A percentile compares a stretch with the other conserved stretches of the same genome.
These are phyloP conservation scores for Triticum turgidum DNA, from an alignment of 176 grass and related monocot genomes.

Conservation along the genomic window DNA sequence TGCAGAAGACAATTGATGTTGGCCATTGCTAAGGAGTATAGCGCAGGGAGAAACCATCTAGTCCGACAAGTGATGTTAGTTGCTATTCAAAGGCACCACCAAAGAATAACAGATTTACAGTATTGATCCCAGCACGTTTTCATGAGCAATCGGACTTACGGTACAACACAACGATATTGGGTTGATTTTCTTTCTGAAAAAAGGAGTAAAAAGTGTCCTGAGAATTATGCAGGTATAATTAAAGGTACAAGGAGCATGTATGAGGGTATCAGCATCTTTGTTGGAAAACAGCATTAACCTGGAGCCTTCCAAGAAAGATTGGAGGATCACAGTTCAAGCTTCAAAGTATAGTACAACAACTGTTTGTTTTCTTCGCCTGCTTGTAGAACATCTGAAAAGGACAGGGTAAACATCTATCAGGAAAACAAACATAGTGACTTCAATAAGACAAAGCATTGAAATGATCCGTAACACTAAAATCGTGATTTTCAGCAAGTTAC, in stretches of 20 bases:
- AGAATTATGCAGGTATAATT: conserved; percentile 16
- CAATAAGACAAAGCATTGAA: neutral
- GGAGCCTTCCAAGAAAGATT: conserved; percentile 25
- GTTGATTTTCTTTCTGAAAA: conserved; percentile 18
- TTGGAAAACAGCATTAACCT: conserved; percentile 12
- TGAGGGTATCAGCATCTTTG: neutral
- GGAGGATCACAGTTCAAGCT: conserved; percentile 35
- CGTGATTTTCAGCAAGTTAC: neutral
- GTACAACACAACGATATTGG: conserved; percentile 22
- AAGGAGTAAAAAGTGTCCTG: neutral
- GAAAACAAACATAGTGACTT: neutral
- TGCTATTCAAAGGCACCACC: neutral
- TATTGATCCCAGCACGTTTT: neutral
- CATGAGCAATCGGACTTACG: conserved; percentile 26
- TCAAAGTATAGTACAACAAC: conserved; percentile 90
- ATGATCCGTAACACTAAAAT: neutral
- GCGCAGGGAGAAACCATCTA: too few species aligned
- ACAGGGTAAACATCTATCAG: conserved; percentile 4
- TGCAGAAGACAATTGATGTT: neutral
- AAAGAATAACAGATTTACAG: conserved; percentile 27
- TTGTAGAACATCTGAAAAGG: conserved; percentile 97
- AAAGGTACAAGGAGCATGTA: conserved; percentile 6
- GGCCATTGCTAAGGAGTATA: neutral
- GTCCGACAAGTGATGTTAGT: conserved; percentile 26
- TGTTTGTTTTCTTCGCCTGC: conserved; percentile 96